Percentiles rank a stretch among this genome's conserved stretches.
Evolutionary conservation across 2,329 filamentous ascomycete genomes (phyloP).

Genomic region (Ambrosiella cleistominuta): DNA sequence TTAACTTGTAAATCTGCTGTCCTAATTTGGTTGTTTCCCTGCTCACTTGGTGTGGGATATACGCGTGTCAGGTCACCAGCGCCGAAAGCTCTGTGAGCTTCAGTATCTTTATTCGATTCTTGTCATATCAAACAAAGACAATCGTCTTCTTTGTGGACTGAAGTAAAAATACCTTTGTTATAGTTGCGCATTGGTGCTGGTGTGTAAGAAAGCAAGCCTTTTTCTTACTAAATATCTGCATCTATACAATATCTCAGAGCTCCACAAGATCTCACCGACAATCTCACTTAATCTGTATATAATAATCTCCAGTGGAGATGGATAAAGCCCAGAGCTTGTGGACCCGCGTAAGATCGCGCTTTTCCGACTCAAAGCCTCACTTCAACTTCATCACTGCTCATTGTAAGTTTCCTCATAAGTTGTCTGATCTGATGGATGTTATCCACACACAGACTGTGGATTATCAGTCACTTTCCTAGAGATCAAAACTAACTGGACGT

Average conservation of each 20-base stretch:
- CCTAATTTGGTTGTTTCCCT: neutral
- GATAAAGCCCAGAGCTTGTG: constrained; percentile 17
- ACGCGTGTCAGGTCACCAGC: neutral
- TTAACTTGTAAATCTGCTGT: neutral
- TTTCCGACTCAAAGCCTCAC: constrained; percentile 42
- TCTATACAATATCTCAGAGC: too few relatives aligned
- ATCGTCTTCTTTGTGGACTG: neutral
- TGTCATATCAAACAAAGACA: neutral
- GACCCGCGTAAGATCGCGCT: constrained; percentile 31
- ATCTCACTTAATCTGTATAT: neutral
- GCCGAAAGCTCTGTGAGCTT: neutral
- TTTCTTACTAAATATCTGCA: too few relatives aligned
- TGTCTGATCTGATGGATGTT: constrained; percentile 1
- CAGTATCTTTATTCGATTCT: neutral
- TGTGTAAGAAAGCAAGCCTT: too few relatives aligned
- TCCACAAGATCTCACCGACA: too few relatives aligned
- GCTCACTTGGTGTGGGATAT: neutral
- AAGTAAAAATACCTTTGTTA: neutral
- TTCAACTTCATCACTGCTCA: constrained; percentile 72
- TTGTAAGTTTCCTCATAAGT: constrained; percentile 33
- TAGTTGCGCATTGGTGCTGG: neutral
- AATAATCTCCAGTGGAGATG: constrained; percentile 3
- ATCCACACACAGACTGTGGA: neutral
- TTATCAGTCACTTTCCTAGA: neutral
- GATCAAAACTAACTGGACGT: constrained; percentile 1